Evolutionary conservation across 1,284 basidiomycete species (phyloP), one percentile per base, ranked within the genome.

Genomic region (Papiliotrema nemorosa): DNA sequence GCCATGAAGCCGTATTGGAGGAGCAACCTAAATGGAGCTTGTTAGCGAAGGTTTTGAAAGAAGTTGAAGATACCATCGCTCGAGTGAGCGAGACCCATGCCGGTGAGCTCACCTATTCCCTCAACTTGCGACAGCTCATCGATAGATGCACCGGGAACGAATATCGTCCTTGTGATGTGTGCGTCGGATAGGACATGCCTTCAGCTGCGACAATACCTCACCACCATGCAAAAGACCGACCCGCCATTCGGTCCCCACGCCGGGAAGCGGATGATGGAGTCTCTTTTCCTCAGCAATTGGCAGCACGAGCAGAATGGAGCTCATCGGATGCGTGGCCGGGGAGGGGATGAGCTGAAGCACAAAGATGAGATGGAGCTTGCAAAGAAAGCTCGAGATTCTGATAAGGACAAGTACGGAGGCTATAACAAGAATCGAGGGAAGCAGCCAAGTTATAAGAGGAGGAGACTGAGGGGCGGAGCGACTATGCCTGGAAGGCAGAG

Each of bases 21-120:
- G 93, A 97, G 68, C 81, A 89, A 35, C 94, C 94, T 0, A 99
- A 99, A 68, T 98, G 96, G 94, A 81, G 80, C 46, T 73, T 97
- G 3, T 76, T 99, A 3, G 82, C 84, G 0, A 88, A 92, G 13
- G 82, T 96, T 0, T 70, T 99, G 43, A 81, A 90, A 55, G 96
- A 99, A 76, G 87, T 93, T 5, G 96, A 98, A 72, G 85, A 86
- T 54, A 88, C 92, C 60, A 88, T 92, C 45, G 64, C 69, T 5
- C 57, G 64, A 14, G 64, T 68, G 0, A 43, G 60, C 2, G 63
- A 67, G 26, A 54, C 62, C 7, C 70, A 71, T 51, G 64, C 69
- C 6, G 62, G 69, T 72, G 44, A 50, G 69, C n/a, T 29, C 12
- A 3, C n/a, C 5, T 1, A 2, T 22, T 13, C 20, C 44, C 13